A percentile compares a stretch with the other conserved stretches of the same genome.
phyloP scores from a whole-genome alignment of 306 rosid species.

The Inga oerstediana region DNA sequence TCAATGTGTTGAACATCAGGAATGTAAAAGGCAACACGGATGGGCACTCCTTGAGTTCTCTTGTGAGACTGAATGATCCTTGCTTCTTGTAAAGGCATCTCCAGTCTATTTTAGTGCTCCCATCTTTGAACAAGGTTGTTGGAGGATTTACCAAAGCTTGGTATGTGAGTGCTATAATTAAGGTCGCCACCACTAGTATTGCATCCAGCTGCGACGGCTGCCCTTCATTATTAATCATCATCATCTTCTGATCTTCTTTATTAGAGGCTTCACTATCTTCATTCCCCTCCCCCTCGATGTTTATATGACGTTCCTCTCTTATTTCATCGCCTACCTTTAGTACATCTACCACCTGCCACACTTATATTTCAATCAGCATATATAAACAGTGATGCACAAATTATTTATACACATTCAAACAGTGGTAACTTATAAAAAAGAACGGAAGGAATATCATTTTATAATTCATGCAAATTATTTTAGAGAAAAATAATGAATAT shows the following conservation, averaged over 20 bases:
- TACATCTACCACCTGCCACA: background rate
- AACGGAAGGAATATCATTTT: no score
- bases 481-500: no score
- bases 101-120: background rate
- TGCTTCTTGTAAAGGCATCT: background rate
- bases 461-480: no score
- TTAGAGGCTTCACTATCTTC: background rate
- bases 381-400: background rate
- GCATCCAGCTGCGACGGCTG: background rate
- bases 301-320: background rate
- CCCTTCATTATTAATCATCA: background rate
- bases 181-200: background rate
- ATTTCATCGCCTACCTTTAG: background rate
- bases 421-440: no score
- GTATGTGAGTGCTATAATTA: background rate
- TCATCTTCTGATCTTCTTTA: background rate
- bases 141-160: background rate
- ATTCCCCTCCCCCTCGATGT: background rate
- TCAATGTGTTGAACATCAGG: background rate
- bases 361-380: background rate
- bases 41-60: background rate
- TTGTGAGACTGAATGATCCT: background rate
- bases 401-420: no score
- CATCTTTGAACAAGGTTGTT: background rate
- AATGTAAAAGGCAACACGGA: background rate